A percentile compares a stretch with the other conserved stretches of the same genome.
Conservation (phyloP, 1,139 yeast species). For the Geotrichum restrictum region DNA sequence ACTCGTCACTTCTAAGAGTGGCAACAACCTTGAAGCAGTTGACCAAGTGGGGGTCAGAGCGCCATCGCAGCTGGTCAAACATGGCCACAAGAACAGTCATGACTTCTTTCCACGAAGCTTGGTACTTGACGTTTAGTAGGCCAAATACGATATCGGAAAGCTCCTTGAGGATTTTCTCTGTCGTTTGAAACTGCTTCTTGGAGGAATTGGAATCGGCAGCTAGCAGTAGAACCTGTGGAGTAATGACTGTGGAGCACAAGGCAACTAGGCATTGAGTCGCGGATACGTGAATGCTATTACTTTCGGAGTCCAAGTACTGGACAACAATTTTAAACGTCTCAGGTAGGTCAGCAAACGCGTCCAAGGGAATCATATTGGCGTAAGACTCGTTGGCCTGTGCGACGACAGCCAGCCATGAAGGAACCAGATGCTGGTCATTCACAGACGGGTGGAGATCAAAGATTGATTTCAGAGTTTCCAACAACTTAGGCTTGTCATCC, state of each 20-base stretch:
- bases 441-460: conserved; percentile 76
- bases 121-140: conserved; percentile 68
- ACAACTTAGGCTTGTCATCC: conserved; percentile 54
- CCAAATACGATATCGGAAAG: conserved; percentile 54
- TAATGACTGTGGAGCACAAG: conserved; percentile 56
- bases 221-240: conserved; percentile 53
- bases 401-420: conserved; percentile 91
- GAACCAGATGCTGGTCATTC: conserved; percentile 80
- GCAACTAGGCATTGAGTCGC: conserved; percentile 88
- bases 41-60: conserved; percentile 70
- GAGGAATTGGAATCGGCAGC: conserved; percentile 42
- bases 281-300: conserved; percentile 62
- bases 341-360: conserved; percentile 56
- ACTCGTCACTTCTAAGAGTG: conserved; percentile 78
- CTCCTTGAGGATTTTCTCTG: conserved; percentile 47
- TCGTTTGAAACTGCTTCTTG: conserved; percentile 47
- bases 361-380: conserved; percentile 54
- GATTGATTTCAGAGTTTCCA: conserved; percentile 63
- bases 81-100: conserved; percentile 65
- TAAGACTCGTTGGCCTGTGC: conserved; percentile 80
- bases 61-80: conserved; percentile 59
- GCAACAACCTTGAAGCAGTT: conserved; percentile 70
- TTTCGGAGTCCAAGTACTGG: conserved; percentile 63
- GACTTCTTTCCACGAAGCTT: conserved; percentile 70
- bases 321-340: conserved; percentile 55